Evolutionary conservation across 768 basidiomycete genomes (phyloP).

Genomic region (Russula dissimulans): DNA sequence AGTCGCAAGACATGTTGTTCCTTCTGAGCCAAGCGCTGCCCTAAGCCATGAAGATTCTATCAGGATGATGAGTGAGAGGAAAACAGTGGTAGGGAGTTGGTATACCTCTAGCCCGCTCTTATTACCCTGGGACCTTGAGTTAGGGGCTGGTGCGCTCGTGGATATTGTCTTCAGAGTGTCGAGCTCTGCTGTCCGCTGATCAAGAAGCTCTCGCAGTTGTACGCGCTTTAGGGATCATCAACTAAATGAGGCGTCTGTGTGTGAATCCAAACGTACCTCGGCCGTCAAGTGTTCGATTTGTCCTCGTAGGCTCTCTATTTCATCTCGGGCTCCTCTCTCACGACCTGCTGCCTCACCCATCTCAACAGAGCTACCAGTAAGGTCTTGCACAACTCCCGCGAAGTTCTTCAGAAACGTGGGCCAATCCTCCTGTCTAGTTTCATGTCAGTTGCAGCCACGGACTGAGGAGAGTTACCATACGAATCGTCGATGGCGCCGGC

Average conservation of each 20-base stretch:
- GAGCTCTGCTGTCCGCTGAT: slow-evolving; percentile 57
- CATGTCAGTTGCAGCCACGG: background rate
- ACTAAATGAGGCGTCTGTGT: background rate
- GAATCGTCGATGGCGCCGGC: slow-evolving; percentile 4
- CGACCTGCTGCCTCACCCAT: slow-evolving; percentile 32
- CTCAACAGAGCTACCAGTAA: slow-evolving; percentile 58
- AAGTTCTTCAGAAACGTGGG: slow-evolving; percentile 50
- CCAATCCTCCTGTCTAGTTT: slow-evolving; percentile 58
- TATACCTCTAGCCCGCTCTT: slow-evolving; percentile 52
- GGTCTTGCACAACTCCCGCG: slow-evolving; percentile 48
- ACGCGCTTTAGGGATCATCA: slow-evolving; percentile 32
- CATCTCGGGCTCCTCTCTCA: slow-evolving; percentile 38
- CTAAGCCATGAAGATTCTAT: slow-evolving; percentile 61
- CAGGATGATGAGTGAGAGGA: slow-evolving; percentile 9
- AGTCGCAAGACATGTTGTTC: slow-evolving; percentile 77
- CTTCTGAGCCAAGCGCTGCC: slow-evolving; percentile 73
- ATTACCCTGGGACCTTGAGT: slow-evolving; percentile 30
- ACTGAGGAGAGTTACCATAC: background rate
- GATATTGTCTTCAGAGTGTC: slow-evolving; percentile 53
- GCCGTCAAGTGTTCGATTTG: slow-evolving; percentile 56
- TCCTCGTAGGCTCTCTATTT: slow-evolving; percentile 48
- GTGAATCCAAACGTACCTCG: slow-evolving; percentile 40
- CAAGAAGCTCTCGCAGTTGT: slow-evolving; percentile 43
- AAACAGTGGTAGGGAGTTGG: background rate
- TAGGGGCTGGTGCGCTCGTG: slow-evolving; percentile 29